Base-by-base conservation (phyloP, 805 yeast genomes). In the Candida ovalis region DNA sequence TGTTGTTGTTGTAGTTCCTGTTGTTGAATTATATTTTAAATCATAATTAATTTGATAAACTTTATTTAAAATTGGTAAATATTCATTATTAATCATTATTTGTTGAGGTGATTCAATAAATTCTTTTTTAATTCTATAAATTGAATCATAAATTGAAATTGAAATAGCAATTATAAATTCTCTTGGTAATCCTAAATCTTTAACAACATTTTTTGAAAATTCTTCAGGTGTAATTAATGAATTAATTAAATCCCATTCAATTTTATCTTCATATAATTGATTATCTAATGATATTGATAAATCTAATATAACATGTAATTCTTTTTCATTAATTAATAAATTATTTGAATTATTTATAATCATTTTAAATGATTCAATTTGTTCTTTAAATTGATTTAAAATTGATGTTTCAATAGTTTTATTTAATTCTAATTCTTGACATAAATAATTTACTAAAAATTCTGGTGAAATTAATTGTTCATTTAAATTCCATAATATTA, bases 111-210 rank as follows among this genome's bases (percentile, higher is more conserved):
- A 66, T 46, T 91, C 97, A 15, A 86, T 65, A 49, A 89, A 82
- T 60, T 92, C 97, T 58, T 84, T 82, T 62, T 88, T 91, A 57
- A 89, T 72, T 51, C 88, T 77, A 48, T 86, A 68, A 15, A 90
- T 72, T 33, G 84, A 77, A 61, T 94, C 98, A 64, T 92, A 88
- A 38, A 94, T 69, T 1, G 96, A 80, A 58, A 87, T 91, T 0
- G 97, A 81, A 47, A 94, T 88, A 0, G 97, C 96, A 0, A 96
- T 92, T 51, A 81, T 78, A 61, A 92, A 94, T 64, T 94, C 99
- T 41, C 88, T 77, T 1, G 84, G 72, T 28, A 94, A 69, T 0
- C 97, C 97, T 66, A 94, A 64, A 59, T 94, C 99, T 36, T 80
- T 75, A 3, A 88, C 97, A 2, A 92, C 89, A 7, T 78, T 76